phyloP scores from a whole-genome alignment of 768 basidiomycete genomes.

The Saitozyma sp. region DNA sequence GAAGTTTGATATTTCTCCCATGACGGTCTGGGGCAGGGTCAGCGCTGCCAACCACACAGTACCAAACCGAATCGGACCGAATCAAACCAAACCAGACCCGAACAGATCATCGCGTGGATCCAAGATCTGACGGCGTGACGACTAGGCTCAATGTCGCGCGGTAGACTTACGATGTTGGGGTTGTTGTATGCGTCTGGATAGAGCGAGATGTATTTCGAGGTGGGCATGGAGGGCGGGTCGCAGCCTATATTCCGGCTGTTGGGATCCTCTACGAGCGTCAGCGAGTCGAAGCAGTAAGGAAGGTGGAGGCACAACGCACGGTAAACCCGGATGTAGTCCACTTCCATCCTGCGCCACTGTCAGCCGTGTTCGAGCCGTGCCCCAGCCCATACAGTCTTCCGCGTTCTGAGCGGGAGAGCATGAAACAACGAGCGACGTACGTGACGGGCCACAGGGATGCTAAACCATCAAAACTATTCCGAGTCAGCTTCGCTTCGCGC shows the following conservation, averaged over 20 bases:
- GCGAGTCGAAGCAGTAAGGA: neutral
- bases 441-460: constrained; percentile 38
- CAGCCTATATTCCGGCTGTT: constrained; percentile 70
- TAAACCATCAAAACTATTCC: constrained; percentile 43
- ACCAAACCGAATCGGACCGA: too few relatives aligned
- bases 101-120: too few relatives aligned
- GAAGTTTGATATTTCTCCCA: constrained; percentile 27
- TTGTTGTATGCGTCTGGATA: constrained; percentile 43
- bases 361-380: too few relatives aligned
- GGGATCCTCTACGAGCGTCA: constrained; percentile 40
- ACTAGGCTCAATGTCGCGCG: neutral
- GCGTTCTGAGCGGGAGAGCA: too few relatives aligned
- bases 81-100: too few relatives aligned
- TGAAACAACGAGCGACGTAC: neutral
- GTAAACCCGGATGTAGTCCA: constrained; percentile 91
- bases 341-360: constrained; percentile 57
- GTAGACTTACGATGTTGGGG: constrained; percentile 46
- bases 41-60: too few relatives aligned
- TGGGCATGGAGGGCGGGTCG: constrained; percentile 76
- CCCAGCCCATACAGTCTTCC: too few relatives aligned
- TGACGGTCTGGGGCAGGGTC: constrained; percentile 23
- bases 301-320: constrained; percentile 50
- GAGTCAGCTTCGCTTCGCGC: too few relatives aligned
- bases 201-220: constrained; percentile 68
- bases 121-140: constrained; percentile 1